Base-by-base conservation (phyloP, 2,329 filamentous ascomycete species). In the Penicillium verrucosum region DNA sequence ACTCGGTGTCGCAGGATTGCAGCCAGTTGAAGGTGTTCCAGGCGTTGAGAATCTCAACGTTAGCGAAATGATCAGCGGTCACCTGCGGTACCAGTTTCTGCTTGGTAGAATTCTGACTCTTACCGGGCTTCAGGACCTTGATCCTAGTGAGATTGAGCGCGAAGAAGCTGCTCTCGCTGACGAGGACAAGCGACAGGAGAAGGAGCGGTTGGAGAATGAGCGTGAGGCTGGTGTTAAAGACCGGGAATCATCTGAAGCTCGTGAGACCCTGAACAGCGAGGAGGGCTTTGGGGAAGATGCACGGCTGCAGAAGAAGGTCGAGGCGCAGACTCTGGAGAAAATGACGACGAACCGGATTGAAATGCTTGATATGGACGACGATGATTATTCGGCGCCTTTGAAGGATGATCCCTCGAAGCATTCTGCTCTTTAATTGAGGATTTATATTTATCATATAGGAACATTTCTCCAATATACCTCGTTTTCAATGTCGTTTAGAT, bases 1-100 rank as follows among this genome's bases (percentile, higher is more conserved):
- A 61, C 82, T 89, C 40, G 92, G 92, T 4, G 85, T 96, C 41
- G 92, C 92, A 0, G 93, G 92, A 0, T 77, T 97, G 1, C 89
- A 96, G 70, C 81, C 85, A 32, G 84, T 95, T 25, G 75, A 85
- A 56, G 82, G 69, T 14, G 69, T 79, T 2, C 63, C 70, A 0
- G 74, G 74, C 0, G 70, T 81, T 6, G 88, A 91, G 70, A 91
- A 89, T 63, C 77, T 89, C 51, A 80, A 89, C 60, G 82, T 86
- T 27, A 87, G 83, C 59, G 81, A 85, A 53, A 79, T 86, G 61
- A 82, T 90, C 51, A 84, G 78, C 61, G 87, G 86, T 16, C 89
- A 93, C 73, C 73, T 89, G 57, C 81, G 85, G 63, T 92, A 92
- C 70, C 83, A 87, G 57, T 83, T 83, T 66, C 77, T 90, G 49